Percentiles rank a stretch among this genome's conserved stretches.
These are phyloP conservation scores for Agaricus subrufescens DNA, from an alignment of 768 basidiomycete species.

Conservation along the genomic window DNA sequence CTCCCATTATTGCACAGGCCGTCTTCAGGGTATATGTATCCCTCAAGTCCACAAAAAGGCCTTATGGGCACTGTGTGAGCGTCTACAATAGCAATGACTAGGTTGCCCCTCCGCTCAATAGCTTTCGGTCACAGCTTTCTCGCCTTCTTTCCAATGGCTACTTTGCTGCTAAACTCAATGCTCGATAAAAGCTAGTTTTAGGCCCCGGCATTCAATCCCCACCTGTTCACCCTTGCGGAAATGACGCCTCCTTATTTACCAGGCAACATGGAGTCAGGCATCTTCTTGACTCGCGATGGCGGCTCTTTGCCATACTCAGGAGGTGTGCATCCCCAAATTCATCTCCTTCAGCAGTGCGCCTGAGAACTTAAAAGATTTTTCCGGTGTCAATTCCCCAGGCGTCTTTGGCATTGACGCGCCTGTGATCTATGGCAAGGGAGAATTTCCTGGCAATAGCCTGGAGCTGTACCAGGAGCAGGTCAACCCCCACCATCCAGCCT, in stretches of 20 bases:
- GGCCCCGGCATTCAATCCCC: not conserved
- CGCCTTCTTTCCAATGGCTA: not conserved
- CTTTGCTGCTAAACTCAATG: not conserved
- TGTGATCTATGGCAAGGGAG: not conserved
- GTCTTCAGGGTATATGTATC: not conserved
- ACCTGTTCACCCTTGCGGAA: not conserved
- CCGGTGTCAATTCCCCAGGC: not conserved
- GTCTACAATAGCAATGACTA: constrained; percentile 1
- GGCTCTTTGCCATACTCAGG: not conserved
- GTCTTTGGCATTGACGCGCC: not conserved
- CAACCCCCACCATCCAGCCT: not conserved
- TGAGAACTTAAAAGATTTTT: not conserved
- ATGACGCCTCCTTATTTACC: not conserved
- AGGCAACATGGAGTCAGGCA: too few species aligned
- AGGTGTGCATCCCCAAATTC: not conserved
- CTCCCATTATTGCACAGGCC: not conserved
- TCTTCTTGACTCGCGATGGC: not conserved
- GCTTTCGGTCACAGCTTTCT: constrained; percentile 2
- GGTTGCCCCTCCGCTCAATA: not conserved
- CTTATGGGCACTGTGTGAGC: not conserved
- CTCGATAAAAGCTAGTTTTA: not conserved
- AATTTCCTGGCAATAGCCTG: not conserved
- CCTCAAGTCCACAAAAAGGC: not conserved
- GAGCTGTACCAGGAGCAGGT: not conserved
- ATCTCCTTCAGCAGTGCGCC: not conserved